Conservation (phyloP, 192 early-diverging fungal genomes). For the Backusella tuberculispora region DNA sequence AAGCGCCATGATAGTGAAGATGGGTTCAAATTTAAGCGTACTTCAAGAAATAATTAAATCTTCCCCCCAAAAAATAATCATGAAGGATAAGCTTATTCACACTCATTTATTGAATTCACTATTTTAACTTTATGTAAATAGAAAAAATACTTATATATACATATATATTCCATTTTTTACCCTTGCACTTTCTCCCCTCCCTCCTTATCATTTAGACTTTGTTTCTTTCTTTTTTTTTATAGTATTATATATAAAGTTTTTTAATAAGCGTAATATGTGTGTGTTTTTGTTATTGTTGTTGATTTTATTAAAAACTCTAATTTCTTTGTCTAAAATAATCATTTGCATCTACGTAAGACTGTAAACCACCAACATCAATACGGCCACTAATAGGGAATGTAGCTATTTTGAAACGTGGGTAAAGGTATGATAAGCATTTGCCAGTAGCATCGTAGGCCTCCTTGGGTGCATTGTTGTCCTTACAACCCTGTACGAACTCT, state of each 20-base stretch:
- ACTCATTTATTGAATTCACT: not conserved
- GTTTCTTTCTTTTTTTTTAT: not conserved
- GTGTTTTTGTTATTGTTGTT: not conserved
- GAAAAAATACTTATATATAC: not conserved
- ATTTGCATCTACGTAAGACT: conserved; percentile 56
- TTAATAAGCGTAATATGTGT: not conserved
- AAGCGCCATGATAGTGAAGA: not conserved
- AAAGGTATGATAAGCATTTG: conserved; percentile 52
- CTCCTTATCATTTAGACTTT: conserved; percentile 9
- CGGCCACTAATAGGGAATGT: conserved; percentile 52
- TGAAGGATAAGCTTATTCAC: not conserved
- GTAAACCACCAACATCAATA: conserved; percentile 67
- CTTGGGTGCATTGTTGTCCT: conserved; percentile 35
- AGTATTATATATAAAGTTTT: not conserved
- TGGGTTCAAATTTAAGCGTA: not conserved
- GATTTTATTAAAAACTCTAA: not conserved
- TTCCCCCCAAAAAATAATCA: no score
- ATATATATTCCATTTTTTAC: not conserved
- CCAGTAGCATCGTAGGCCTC: conserved; percentile 60
- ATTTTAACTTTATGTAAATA: conserved; percentile 15
- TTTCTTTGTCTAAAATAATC: conserved; percentile 41
- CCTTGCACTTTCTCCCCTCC: not conserved
- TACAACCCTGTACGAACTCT: conserved; percentile 50
- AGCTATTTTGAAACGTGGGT: conserved; percentile 40
- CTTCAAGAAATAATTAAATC: not conserved